Base-by-base conservation (phyloP, 2,329 filamentous ascomycete genomes). In the Fusarium sp. region DNA sequence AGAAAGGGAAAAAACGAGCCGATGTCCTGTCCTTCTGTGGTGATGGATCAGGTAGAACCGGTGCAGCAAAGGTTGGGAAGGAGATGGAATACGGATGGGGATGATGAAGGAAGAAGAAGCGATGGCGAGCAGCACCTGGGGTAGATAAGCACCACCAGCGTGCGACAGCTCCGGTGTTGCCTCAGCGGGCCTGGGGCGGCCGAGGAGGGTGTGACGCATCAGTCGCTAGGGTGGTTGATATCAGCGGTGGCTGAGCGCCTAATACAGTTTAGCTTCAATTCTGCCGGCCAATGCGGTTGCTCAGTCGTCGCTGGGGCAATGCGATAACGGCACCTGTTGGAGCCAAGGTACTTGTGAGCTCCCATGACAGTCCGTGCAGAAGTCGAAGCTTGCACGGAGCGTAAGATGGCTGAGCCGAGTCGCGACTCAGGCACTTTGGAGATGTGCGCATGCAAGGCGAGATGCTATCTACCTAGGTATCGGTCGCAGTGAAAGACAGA, bases 181-280 rank as follows among this genome's bases (percentile, higher is more conserved):
- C 80, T 80, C 80, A 81, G 79, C 80, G 73, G 77, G 70, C 77
- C 72, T 73, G 56, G 76, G 75, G 76, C 72, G 65, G 64, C 71
- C 65, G 56, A 71, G 50, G 72, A 75, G 71, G 72, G 73, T 79
- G 81, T 82, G 81, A 82, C 80, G 81, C 81, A 82, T 81, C 76
- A 81, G 75, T 76, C 68, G 50, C 75, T 76, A 74, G 76, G 76
- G 79, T 68, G 70, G 71, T 73, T 73, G 80, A 81, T 81, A 81
- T 79, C 76, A 80, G 72, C 64, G 73, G 80, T 78, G 76, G 76
- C 77, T 77, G 76, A 75, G 72, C 20, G 16, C 75, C 76, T 22
- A 60, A 73, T 60, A 18, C 10, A 68, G 78, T 24, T 70, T 80
- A 80, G 78, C 62, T 64, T 20, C 0, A 11, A 29, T 11, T 58